phyloP scores from a whole-genome alignment of 2,329 filamentous ascomycete genomes.

The Cadophora gregata region DNA sequence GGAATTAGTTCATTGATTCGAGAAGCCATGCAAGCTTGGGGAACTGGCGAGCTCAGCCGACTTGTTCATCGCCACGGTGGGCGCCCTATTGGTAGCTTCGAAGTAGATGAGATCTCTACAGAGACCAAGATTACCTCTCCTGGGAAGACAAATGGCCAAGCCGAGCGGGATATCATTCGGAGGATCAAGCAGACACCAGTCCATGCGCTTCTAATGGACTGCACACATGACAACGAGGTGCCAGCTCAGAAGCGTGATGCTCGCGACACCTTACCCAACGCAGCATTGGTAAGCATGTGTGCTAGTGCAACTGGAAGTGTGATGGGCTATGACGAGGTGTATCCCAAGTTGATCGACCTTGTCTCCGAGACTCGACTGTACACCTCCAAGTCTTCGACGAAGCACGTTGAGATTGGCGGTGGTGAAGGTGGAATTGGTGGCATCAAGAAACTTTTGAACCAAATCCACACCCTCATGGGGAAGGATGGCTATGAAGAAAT shows the following conservation, averaged over 20 bases:
- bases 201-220: constrained; percentile 97
- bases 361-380: constrained; percentile 89
- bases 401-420: constrained; percentile 67
- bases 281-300: constrained; percentile 95
- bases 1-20: constrained; percentile 91
- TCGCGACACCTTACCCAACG: constrained; percentile 91
- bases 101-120: constrained; percentile 83
- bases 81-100: constrained; percentile 94
- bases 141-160: constrained; percentile 41
- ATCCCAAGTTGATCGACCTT: constrained; percentile 89
- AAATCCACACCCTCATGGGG: constrained; percentile 95
- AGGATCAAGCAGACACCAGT: constrained; percentile 87
- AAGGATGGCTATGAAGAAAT: constrained; percentile 94
- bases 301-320: constrained; percentile 93
- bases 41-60: constrained; percentile 87
- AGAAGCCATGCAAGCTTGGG: constrained; percentile 99
- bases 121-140: constrained; percentile 53
- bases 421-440: constrained; percentile 86
- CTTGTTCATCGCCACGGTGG: constrained; percentile 94
- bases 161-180: constrained; percentile 62
- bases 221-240: constrained; percentile 97
- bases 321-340: constrained; percentile 97
- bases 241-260: constrained; percentile 95
- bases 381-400: constrained; percentile 73
- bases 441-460: constrained; percentile 90